A percentile compares a stretch with the other conserved stretches of the same genome.
Evolutionary conservation across 441 rosid genomes (phyloP).

Genomic region (Biscutella laevigata): DNA sequence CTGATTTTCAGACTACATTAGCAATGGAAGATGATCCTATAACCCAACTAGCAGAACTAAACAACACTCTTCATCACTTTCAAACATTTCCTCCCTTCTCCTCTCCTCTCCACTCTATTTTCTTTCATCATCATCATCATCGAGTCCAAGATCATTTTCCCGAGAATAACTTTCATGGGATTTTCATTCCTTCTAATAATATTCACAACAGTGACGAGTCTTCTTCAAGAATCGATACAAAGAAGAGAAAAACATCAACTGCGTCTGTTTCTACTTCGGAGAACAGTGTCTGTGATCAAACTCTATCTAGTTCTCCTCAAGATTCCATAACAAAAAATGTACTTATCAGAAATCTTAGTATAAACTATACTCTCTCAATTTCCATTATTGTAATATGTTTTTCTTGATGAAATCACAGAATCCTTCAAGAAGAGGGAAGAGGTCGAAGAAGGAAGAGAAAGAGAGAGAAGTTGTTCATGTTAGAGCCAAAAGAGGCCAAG

Average conservation of each 20-base stretch:
- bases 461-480: constrained; percentile 56
- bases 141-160: constrained; percentile 3
- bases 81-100: constrained; percentile 21
- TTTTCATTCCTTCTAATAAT: constrained; percentile 11
- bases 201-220: constrained; percentile 5
- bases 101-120: constrained; percentile 16
- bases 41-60: constrained; percentile 26
- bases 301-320: constrained; percentile 16
- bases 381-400: background rate
- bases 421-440: constrained; percentile 45
- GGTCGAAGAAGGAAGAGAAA: constrained; percentile 34
- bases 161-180: constrained; percentile 10
- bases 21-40: constrained; percentile 22
- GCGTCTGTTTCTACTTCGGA: constrained; percentile 19
- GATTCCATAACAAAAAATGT: constrained; percentile 20
- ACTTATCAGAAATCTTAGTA: constrained; percentile 15
- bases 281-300: constrained; percentile 27
- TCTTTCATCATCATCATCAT: constrained; percentile 18
- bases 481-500: constrained; percentile 68
- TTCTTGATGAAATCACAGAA: constrained; percentile 5
- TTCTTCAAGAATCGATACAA: constrained; percentile 11
- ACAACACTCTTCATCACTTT: constrained; percentile 25
- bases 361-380: background rate
- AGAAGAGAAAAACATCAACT: constrained; percentile 21
- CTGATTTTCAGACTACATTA: constrained; percentile 17